phyloP scores from a whole-genome alignment of 306 rosid species.

The Vigna hirtella region DNA sequence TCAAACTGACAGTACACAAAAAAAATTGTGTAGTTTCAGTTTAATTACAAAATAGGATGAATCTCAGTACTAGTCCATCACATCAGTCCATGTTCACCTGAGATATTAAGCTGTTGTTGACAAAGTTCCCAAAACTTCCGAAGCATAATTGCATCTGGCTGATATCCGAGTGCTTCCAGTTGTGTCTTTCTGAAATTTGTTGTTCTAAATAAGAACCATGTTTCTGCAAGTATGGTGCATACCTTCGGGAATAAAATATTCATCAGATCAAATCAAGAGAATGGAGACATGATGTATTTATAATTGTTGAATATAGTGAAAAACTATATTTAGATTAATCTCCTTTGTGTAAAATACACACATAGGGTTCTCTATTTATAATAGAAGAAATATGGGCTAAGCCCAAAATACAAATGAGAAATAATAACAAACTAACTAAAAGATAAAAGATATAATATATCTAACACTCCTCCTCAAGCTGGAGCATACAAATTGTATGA shows the following conservation, averaged over 20 bases:
- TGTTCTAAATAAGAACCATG: constrained; percentile 68
- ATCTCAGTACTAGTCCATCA: constrained; percentile 8
- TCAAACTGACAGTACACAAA: constrained; percentile 22
- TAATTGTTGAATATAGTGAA: too few relatives aligned
- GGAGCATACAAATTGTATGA: too few relatives aligned
- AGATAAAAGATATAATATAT: too few relatives aligned
- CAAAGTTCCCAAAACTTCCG: constrained; percentile 85
- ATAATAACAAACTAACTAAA: too few relatives aligned
- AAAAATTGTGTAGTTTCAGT: constrained; percentile 13
- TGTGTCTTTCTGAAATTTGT: constrained; percentile 59
- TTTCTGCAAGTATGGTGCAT: constrained; percentile 71
- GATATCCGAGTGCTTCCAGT: constrained; percentile 76
- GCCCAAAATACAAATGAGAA: too few relatives aligned
- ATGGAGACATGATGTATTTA: constrained; percentile 22
- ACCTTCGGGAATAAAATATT: constrained; percentile 61
- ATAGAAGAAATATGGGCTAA: too few relatives aligned
- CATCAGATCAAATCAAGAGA: constrained; percentile 46
- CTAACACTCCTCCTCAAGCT: too few relatives aligned
- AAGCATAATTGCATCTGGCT: constrained; percentile 61
- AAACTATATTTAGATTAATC: too few relatives aligned
- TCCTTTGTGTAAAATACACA: too few relatives aligned
- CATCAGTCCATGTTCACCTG: constrained; percentile 59
- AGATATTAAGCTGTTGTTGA: constrained; percentile 71
- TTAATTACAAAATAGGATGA: constrained; percentile 33
- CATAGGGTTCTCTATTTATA: too few relatives aligned